Evolutionary conservation across 78 protist genomes (phyloP).

Genomic region (Dictyostelium brefeldianum): DNA sequence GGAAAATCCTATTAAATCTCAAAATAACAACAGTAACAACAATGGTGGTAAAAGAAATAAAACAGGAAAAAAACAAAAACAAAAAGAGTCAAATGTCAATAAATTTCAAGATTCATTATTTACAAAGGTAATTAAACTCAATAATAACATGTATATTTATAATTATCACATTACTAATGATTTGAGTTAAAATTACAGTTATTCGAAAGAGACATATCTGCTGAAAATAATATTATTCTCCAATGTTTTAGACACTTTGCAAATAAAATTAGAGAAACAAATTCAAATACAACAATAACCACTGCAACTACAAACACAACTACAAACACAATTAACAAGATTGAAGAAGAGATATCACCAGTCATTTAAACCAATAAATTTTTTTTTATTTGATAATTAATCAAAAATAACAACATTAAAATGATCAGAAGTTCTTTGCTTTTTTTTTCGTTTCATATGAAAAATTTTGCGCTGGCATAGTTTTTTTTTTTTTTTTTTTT

Average conservation of each 20-base stretch:
- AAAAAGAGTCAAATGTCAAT: not conserved
- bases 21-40: not conserved
- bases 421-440: too few species aligned
- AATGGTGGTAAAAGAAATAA: not conserved
- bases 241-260: conserved; percentile 73
- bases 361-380: not conserved
- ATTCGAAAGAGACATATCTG: conserved; percentile 56
- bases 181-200: conserved; percentile 28
- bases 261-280: conserved; percentile 30
- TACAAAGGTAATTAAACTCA: conserved; percentile 51
- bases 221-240: conserved; percentile 55
- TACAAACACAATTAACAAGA: not conserved
- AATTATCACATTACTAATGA: too few species aligned
- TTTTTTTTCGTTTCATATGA: too few species aligned
- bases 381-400: too few species aligned
- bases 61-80: not conserved
- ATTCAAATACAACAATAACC: not conserved
- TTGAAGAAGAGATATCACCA: too few species aligned
- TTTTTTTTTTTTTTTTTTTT: not conserved
- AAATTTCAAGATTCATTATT: conserved; percentile 28
- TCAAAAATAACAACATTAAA: too few species aligned
- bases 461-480: not conserved
- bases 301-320: not conserved
- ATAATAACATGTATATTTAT: too few species aligned
- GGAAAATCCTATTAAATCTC: not conserved